phyloP scores from a whole-genome alignment of 495 filamentous ascomycete species.

The Neurospora tetrasperma region DNA sequence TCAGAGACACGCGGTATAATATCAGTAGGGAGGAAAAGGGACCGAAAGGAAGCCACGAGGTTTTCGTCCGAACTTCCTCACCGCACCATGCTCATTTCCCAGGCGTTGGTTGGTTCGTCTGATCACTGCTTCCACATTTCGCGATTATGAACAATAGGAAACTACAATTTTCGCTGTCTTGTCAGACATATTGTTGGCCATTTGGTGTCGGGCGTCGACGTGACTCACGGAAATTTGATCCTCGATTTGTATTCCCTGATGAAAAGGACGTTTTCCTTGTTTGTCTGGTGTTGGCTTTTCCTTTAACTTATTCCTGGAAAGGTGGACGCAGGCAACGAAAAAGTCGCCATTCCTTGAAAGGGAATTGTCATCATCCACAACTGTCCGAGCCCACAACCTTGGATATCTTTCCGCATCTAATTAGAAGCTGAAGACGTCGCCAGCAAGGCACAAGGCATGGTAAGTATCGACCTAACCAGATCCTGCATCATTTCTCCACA shows the following conservation, averaged over 20 bases:
- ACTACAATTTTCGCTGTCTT: not conserved
- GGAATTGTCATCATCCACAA: not conserved
- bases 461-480: not conserved
- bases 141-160: not conserved
- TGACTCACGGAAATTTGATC: not conserved
- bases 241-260: not conserved
- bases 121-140: not conserved
- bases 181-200: not conserved
- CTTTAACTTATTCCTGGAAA: not conserved
- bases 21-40: not conserved
- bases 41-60: not conserved
- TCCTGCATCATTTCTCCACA: not conserved
- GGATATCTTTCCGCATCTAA: not conserved
- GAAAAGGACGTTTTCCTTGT: not conserved
- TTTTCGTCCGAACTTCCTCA: not conserved
- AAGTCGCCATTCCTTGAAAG: too few relatives aligned
- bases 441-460: not conserved
- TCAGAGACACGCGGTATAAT: not conserved
- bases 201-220: not conserved
- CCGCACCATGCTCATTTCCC: not conserved
- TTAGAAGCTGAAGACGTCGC: not conserved
- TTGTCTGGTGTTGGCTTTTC: not conserved
- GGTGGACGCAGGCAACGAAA: not conserved
- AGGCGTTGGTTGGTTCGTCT: not conserved
- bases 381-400: not conserved